Base-by-base conservation (phyloP, 176 grass and related monocot genomes). In the Eragrostis curvula region DNA sequence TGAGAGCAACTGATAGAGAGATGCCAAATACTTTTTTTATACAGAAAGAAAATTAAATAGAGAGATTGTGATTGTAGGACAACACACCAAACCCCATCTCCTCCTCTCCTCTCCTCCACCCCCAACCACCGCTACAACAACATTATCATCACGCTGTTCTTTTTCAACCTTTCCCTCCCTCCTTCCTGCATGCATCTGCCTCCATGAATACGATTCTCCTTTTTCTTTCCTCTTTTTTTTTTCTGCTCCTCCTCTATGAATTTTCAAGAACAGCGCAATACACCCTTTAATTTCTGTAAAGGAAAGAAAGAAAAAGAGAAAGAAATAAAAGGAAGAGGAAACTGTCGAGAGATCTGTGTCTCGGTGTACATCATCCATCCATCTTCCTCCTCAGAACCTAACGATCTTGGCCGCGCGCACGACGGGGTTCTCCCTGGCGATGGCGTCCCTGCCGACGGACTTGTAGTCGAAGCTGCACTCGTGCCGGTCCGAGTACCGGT, bases 401-500 rank as follows among this genome's bases (percentile, higher is more conserved):
- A 98, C 89, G 76, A 98, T 95, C 87, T 98, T 98, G 45, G 96
- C 88, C 3, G 96, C 96, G 30, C 96, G 93, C 15, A 98, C 93
- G 28, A 98, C 89, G 44, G 93, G 93, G 83, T 98, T 98, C 68
- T 93, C 93, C 81, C 79, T 51, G 23, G 90, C 89, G 92, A 98
- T 98, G 70, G 92, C 84, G 60, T 93, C 92, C 68, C 92, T 1
- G 56, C 84, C 50, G 88, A 68, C 89, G 3, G 93, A 71, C 85
- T 90, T 95, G 87, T 98, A 98, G 74, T 98, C 93, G 75, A 20
- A 98, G 87, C 82, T 66, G 85, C 96, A 98, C 13, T 76, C 89
- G 79, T 98, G 96, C 9, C 88, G 88, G 82, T 98, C 96, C 20
- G 96, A 95, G 87, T 98, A 98, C 13, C 96, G 93, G 87, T 98